These are phyloP conservation scores for Blastocystis sp. DNA, from an alignment of 352 stramenopile genomes.

Conservation along the genomic window DNA sequence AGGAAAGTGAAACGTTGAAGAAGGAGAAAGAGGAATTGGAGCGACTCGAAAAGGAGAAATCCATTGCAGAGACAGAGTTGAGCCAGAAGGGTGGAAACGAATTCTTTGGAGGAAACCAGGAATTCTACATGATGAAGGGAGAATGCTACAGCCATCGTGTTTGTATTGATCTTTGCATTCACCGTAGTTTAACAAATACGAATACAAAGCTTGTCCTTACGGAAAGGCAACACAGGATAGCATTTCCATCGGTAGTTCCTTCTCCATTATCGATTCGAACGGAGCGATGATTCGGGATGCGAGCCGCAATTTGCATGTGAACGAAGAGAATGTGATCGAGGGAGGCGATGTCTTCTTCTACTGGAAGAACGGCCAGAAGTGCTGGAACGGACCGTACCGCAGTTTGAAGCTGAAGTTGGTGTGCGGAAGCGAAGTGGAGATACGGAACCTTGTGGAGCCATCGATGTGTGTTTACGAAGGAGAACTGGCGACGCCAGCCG, in stretches of 20 bases:
- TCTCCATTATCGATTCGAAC: background rate
- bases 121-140: slow-evolving; percentile 68
- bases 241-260: slow-evolving; percentile 67
- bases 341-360: slow-evolving; percentile 65
- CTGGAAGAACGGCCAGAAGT: slow-evolving; percentile 64
- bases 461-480: slow-evolving; percentile 73
- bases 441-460: slow-evolving; percentile 71
- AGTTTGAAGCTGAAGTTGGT: slow-evolving; percentile 70
- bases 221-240: slow-evolving; percentile 70
- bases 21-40: background rate
- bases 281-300: slow-evolving; percentile 10
- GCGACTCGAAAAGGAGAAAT: background rate
- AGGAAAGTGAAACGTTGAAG: background rate
- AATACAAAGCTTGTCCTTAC: slow-evolving; percentile 74
- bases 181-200: slow-evolving; percentile 67
- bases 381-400: slow-evolving; percentile 74
- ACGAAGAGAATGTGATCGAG: slow-evolving; percentile 32
- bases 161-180: background rate
- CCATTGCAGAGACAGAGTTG: background rate
- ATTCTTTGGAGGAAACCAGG: slow-evolving; percentile 25
- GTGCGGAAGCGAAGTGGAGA: slow-evolving; percentile 66
- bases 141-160: slow-evolving; percentile 64
- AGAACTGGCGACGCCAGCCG: slow-evolving; percentile 70
- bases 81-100: background rate
- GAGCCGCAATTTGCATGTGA: background rate